These are phyloP conservation scores for Colletotrichum tamarilloi DNA, from an alignment of 2,329 filamentous ascomycete species.

Conservation along the genomic window DNA sequence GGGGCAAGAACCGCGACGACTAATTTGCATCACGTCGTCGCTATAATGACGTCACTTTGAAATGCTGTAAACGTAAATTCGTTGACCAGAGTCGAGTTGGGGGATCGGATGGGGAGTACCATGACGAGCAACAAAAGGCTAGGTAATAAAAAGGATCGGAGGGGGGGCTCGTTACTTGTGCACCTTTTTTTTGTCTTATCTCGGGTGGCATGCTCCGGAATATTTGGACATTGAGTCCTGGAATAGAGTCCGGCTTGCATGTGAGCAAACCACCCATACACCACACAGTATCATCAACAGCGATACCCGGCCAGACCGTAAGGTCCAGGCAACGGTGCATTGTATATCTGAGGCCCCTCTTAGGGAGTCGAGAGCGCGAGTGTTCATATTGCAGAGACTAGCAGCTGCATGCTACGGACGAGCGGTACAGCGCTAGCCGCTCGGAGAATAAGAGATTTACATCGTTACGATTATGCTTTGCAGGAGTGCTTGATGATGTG, in stretches of 20 bases:
- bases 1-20: constrained; percentile 35
- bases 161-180: constrained; percentile 7
- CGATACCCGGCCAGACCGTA: constrained; percentile 29
- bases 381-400: constrained; percentile 10
- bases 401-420: background rate
- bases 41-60: background rate
- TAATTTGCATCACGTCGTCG: constrained; percentile 6
- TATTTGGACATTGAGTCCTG: constrained; percentile 23
- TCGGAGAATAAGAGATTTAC: background rate
- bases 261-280: background rate
- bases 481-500: background rate
- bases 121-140: constrained; percentile 16
- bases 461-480: background rate
- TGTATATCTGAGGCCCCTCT: constrained; percentile 12
- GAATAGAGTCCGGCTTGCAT: constrained; percentile 31
- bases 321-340: constrained; percentile 25
- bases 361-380: constrained; percentile 1
- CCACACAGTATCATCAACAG: constrained; percentile 33
- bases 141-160: constrained; percentile 29
- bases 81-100: background rate
- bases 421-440: background rate
- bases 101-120: background rate
- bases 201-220: constrained; percentile 4
- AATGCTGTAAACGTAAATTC: background rate
- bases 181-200: background rate